A percentile compares a stretch with the other conserved stretches of the same genome.
Evolutionary conservation across 306 rosid species (phyloP).

Genomic region (Sicyos edulis): DNA sequence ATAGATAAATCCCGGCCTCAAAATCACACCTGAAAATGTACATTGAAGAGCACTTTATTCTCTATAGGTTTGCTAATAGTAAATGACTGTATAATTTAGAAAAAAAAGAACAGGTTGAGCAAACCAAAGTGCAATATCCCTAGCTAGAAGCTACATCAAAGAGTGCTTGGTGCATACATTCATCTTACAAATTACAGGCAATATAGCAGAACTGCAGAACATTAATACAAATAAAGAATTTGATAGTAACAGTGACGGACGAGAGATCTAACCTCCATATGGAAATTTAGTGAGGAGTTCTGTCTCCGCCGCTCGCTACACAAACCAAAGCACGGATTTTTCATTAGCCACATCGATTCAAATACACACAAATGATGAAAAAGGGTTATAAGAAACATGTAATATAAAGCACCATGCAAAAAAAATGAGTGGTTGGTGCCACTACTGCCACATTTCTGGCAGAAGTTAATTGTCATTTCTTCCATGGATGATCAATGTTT

Average conservation of each 20-base stretch:
- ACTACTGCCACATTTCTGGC: not conserved
- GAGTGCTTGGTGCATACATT: not conserved
- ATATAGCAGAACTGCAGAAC: not conserved
- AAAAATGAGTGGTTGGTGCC: not conserved
- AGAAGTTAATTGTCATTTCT: no score
- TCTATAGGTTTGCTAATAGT: not conserved
- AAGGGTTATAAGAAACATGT: not conserved
- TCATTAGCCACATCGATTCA: slow-evolving; percentile 21
- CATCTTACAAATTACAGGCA: not conserved
- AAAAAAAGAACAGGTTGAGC: not conserved
- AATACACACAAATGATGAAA: not conserved
- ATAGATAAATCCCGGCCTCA: slow-evolving; percentile 92
- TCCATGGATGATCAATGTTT: not conserved
- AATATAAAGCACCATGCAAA: not conserved
- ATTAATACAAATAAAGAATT: not conserved
- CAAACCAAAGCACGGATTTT: slow-evolving; percentile 24
- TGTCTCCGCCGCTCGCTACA: slow-evolving; percentile 87
- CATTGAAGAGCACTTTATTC: slow-evolving; percentile 9
- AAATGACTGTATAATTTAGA: not conserved
- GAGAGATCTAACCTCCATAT: slow-evolving; percentile 60
- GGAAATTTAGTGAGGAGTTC: slow-evolving; percentile 67
- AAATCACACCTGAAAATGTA: slow-evolving; percentile 67
- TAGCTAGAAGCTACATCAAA: not conserved
- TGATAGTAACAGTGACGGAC: not conserved
- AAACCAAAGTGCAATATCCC: not conserved